A percentile compares a stretch with the other conserved stretches of the same genome.
phyloP scores from a whole-genome alignment of 257 asterid genomes.

The Solanum tarijense region DNA sequence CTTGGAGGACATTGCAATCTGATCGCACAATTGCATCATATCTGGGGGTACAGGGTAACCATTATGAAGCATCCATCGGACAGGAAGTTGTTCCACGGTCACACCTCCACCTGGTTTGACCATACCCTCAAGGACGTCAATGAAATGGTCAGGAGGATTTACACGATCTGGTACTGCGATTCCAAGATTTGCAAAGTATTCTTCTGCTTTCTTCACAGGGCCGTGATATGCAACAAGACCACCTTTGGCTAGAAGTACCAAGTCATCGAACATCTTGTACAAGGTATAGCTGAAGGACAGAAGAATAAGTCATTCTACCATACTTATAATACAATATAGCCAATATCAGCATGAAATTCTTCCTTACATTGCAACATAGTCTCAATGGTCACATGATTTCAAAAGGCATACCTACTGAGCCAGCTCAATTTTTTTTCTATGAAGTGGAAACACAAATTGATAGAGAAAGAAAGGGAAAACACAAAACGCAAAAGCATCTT shows the following conservation, averaged over 20 bases:
- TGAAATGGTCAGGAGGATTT: constrained; percentile 88
- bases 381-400: not conserved
- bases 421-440: not conserved
- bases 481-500: not conserved
- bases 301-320: not conserved
- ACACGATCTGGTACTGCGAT: constrained; percentile 72
- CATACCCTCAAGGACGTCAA: constrained; percentile 89
- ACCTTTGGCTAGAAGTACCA: constrained; percentile 90
- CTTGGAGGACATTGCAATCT: constrained; percentile 58
- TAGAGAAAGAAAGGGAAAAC: not conserved
- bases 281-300: constrained; percentile 63
- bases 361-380: not conserved
- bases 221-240: constrained; percentile 88
- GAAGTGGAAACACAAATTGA: not conserved
- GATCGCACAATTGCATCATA: constrained; percentile 75
- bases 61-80: constrained; percentile 98
- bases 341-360: not conserved
- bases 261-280: constrained; percentile 93
- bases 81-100: constrained; percentile 76
- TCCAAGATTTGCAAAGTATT: constrained; percentile 66
- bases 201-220: constrained; percentile 86
- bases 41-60: constrained; percentile 92
- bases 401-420: not conserved
- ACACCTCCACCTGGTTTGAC: constrained; percentile 49
- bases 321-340: not conserved